Evolutionary conservation across 805 yeast species (phyloP), one percentile per base, ranked within the genome.

Genomic region (Starmerella etchellsii): DNA sequence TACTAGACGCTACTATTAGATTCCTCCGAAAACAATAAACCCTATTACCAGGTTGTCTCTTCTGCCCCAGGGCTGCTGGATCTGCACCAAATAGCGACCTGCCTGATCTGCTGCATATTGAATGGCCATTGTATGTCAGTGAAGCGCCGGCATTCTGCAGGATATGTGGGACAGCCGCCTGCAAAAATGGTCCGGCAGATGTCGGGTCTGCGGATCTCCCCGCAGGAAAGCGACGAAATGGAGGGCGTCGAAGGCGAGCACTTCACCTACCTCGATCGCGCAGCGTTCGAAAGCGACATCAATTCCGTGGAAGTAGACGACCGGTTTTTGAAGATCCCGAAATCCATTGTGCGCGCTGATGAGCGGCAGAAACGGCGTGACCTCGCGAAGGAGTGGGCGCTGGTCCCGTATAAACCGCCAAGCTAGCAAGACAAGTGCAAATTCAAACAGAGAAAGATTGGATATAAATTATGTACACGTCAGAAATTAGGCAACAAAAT

Each of bases 261-360:
- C 30, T 47, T 48, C 34, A 38, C 37, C 2, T 41, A 40, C 19
- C 20, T 49, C 10, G 39, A 33, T 11, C 28, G 16, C 15, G 19
- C 37, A 5, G 46, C 41, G 13, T 24, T 22, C 20, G 32, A 36
- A 1, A 53, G 49, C 19, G 54, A 51, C 3, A 40, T 45, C 8
- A 47, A 44, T 9, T 50, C 41, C 5, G 46, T 47, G 5, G 49
- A 40, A 13, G 31, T 48, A 10, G 51, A 42, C 35, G 49, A 39
- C 32, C 36, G 46, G 36, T 50, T 49, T 32, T 24, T 45, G 27
- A 40, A 35, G 28, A 42, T 54, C 21, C 55, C 54, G 14, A 10
- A 28, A 15, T 10, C 15, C n/a, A 18, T 25, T 6, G 16, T 41
- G 7, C n/a, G 15, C n/a, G n/a, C 11, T 3, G 19, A 25, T 4